Conservation (phyloP, 495 filamentous ascomycete species). For the Filosporella fistucella region DNA sequence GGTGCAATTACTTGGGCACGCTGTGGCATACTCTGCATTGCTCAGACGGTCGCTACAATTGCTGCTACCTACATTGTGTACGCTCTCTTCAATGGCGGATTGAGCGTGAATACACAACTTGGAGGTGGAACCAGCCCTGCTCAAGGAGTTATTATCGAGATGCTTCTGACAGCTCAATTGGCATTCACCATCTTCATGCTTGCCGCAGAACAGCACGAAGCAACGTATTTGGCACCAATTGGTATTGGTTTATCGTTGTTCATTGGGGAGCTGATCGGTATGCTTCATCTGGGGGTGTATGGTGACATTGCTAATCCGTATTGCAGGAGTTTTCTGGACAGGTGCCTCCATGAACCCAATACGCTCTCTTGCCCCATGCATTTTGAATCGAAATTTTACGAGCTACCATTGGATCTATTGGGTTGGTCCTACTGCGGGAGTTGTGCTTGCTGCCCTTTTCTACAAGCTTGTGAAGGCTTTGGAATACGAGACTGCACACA, state of each 20-base stretch:
- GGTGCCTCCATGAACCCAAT: constrained; percentile 71
- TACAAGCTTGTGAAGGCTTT: constrained; percentile 63
- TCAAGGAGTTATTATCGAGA: constrained; percentile 52
- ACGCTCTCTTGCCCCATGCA: constrained; percentile 66
- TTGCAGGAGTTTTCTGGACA: constrained; percentile 61
- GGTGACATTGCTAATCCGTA: neutral
- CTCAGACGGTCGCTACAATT: constrained; percentile 54
- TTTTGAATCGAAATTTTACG: constrained; percentile 59
- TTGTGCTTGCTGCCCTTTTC: constrained; percentile 60
- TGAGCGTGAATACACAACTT: constrained; percentile 41
- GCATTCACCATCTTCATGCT: constrained; percentile 55
- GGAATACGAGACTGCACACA: constrained; percentile 57
- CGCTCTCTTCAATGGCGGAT: constrained; percentile 44
- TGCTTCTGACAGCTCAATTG: constrained; percentile 46
- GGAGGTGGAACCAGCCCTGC: constrained; percentile 33
- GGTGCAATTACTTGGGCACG: constrained; percentile 49
- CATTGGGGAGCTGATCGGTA: constrained; percentile 43
- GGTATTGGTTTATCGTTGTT: constrained; percentile 51
- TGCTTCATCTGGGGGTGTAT: neutral
- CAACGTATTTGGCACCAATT: constrained; percentile 46
- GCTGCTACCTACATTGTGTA: constrained; percentile 47
- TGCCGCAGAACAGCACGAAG: constrained; percentile 52
- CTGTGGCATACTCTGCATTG: constrained; percentile 41
- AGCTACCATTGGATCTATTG: constrained; percentile 71
- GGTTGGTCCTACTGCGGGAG: constrained; percentile 51